Evolutionary conservation across 768 basidiomycete genomes (phyloP).

Genomic region (Mycena venus): DNA sequence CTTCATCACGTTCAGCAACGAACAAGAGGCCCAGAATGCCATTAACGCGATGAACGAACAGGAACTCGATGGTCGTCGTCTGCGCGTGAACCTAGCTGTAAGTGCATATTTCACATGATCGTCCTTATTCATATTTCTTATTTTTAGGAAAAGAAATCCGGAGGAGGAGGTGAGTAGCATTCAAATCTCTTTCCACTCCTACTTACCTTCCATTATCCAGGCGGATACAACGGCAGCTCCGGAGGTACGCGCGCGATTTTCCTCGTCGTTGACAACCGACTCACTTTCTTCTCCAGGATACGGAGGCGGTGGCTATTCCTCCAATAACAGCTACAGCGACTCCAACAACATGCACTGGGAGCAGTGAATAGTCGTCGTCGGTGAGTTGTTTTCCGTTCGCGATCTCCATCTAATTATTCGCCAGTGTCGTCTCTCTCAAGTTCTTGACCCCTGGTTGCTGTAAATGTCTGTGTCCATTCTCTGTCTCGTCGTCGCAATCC

Average conservation of each 20-base stretch:
- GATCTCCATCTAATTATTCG: not conserved
- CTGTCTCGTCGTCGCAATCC: constrained; percentile 9
- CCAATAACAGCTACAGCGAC: not conserved
- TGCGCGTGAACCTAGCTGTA: constrained; percentile 85
- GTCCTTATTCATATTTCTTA: not conserved
- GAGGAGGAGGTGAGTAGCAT: not conserved
- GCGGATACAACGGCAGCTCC: not conserved
- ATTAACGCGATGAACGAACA: constrained; percentile 86
- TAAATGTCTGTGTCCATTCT: not conserved
- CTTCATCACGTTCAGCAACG: constrained; percentile 83
- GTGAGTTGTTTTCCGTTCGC: not conserved
- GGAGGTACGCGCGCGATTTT: not conserved
- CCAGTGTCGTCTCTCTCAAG: not conserved
- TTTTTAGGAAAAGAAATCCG: not conserved
- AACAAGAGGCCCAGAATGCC: constrained; percentile 80
- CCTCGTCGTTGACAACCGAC: not conserved
- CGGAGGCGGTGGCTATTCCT: not conserved
- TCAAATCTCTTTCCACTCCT: not conserved
- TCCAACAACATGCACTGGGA: not conserved
- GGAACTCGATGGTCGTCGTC: constrained; percentile 91
- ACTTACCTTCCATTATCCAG: not conserved
- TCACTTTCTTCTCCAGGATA: not conserved
- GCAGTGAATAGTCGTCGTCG: not conserved
- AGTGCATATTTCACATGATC: not conserved
- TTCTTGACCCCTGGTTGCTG: constrained; percentile 17